phyloP scores from a whole-genome alignment of 495 filamentous ascomycete species.

The Podospora pseudopauciseta region DNA sequence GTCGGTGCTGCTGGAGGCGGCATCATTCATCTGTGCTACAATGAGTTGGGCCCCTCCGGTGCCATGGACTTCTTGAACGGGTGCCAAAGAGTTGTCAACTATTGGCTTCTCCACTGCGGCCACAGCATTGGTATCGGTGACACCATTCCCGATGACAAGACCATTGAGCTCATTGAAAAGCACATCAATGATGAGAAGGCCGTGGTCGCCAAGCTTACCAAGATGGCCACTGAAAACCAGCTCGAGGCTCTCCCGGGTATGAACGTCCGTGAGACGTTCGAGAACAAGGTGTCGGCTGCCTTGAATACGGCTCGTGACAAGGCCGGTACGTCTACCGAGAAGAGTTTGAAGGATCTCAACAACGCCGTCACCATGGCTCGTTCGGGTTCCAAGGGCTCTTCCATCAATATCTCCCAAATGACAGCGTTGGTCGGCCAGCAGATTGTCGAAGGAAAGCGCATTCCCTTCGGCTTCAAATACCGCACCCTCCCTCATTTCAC shows the following conservation, averaged over 20 bases:
- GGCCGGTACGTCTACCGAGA: slow-evolving; percentile 85
- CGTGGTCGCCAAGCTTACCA: slow-evolving; percentile 70
- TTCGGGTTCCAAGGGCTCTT: slow-evolving; percentile 95
- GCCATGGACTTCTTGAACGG: slow-evolving; percentile 95
- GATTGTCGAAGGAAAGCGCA: slow-evolving; percentile 96
- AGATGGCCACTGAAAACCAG: slow-evolving; percentile 72
- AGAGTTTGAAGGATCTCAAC: slow-evolving; percentile 90
- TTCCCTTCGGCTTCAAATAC: slow-evolving; percentile 99
- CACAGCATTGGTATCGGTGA: slow-evolving; percentile 99
- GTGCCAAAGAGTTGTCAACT: slow-evolving; percentile 85
- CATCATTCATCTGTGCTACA: slow-evolving; percentile 94
- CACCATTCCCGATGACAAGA: slow-evolving; percentile 83
- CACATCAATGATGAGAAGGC: slow-evolving; percentile 75
- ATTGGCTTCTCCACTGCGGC: slow-evolving; percentile 97
- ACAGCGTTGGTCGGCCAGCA: slow-evolving; percentile 95
- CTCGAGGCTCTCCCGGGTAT: slow-evolving; percentile 91
- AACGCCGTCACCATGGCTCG: slow-evolving; percentile 93
- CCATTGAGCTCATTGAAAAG: slow-evolving; percentile 76
- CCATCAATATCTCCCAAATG: slow-evolving; percentile 99
- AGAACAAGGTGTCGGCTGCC: slow-evolving; percentile 88
- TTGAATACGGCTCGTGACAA: slow-evolving; percentile 94
- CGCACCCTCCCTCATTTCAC: slow-evolving; percentile 96
- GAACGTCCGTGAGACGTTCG: slow-evolving; percentile 97
- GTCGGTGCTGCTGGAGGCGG: slow-evolving; percentile 83
- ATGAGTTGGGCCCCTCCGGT: slow-evolving; percentile 80